Evolutionary conservation across 768 basidiomycete species (phyloP).

Genomic region (Leucosporidium creatinivorum): DNA sequence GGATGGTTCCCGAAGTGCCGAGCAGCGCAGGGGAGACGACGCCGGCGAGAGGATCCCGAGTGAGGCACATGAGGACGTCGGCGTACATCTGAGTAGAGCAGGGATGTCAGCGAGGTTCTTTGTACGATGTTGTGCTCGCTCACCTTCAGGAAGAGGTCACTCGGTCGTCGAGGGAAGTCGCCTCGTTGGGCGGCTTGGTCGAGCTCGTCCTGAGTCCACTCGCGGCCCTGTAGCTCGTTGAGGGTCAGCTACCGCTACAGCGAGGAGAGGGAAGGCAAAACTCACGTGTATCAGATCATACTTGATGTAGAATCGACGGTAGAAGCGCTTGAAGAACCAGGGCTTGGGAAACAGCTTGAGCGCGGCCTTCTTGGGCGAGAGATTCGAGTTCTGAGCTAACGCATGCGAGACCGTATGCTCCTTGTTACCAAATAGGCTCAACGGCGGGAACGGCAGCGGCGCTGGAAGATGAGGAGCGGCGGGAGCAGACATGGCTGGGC

Average conservation of each 20-base stretch:
- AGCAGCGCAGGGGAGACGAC: slow-evolving; percentile 59
- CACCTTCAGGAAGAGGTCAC: slow-evolving; percentile 58
- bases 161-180: slow-evolving; percentile 52
- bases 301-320: slow-evolving; percentile 42
- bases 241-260: slow-evolving; percentile 27
- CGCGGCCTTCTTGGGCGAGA: slow-evolving; percentile 44
- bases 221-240: slow-evolving; percentile 33
- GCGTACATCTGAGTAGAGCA: slow-evolving; percentile 50
- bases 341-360: slow-evolving; percentile 45
- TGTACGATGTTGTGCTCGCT: background rate
- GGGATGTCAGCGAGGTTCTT: background rate
- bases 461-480: background rate
- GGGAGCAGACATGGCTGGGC: too few species aligned
- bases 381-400: slow-evolving; percentile 36
- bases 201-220: slow-evolving; percentile 45
- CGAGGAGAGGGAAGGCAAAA: slow-evolving; percentile 20
- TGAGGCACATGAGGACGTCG: slow-evolving; percentile 56
- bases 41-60: slow-evolving; percentile 52
- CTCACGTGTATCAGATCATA: slow-evolving; percentile 40
- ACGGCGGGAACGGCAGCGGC: slow-evolving; percentile 2
- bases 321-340: slow-evolving; percentile 37
- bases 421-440: background rate
- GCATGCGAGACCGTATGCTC: slow-evolving; percentile 15
- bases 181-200: slow-evolving; percentile 50
- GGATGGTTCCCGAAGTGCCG: slow-evolving; percentile 57